phyloP scores from a whole-genome alignment of 169 alveolate species.

The Cryptosporidium xiaoi region DNA sequence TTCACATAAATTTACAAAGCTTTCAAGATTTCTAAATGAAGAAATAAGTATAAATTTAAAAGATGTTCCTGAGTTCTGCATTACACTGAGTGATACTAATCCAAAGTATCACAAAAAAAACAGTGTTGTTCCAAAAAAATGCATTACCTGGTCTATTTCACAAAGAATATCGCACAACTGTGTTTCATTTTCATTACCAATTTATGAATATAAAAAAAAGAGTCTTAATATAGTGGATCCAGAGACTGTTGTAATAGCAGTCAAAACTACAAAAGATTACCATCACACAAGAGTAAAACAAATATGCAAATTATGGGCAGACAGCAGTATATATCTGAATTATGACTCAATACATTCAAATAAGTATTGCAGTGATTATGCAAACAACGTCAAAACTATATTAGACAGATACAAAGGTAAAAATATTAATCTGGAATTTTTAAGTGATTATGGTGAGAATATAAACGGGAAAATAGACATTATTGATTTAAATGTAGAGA shows the following conservation, averaged over 20 bases:
- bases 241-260: constrained; percentile 43
- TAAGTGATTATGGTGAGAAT: constrained; percentile 29
- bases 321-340: constrained; percentile 10
- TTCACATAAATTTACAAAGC: too few species aligned
- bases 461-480: background rate
- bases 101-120: constrained; percentile 29
- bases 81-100: constrained; percentile 1
- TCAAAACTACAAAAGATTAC: constrained; percentile 44
- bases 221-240: constrained; percentile 23
- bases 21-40: constrained; percentile 29
- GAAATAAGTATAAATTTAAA: constrained; percentile 17
- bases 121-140: constrained; percentile 37
- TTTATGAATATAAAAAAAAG: background rate
- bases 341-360: constrained; percentile 13
- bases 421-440: constrained; percentile 20
- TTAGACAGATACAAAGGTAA: background rate
- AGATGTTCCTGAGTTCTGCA: constrained; percentile 62
- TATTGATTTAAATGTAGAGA: constrained; percentile 36
- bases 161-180: constrained; percentile 40
- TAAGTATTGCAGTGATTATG: constrained; percentile 25
- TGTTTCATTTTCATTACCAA: constrained; percentile 35
- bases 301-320: constrained; percentile 52
- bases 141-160: constrained; percentile 67
- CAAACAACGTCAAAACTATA: background rate
- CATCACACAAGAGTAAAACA: constrained; percentile 26